Evolutionary conservation across 768 basidiomycete genomes (phyloP), one percentile per base, ranked within the genome.

Genomic region (Pisolithus microcarpus): DNA sequence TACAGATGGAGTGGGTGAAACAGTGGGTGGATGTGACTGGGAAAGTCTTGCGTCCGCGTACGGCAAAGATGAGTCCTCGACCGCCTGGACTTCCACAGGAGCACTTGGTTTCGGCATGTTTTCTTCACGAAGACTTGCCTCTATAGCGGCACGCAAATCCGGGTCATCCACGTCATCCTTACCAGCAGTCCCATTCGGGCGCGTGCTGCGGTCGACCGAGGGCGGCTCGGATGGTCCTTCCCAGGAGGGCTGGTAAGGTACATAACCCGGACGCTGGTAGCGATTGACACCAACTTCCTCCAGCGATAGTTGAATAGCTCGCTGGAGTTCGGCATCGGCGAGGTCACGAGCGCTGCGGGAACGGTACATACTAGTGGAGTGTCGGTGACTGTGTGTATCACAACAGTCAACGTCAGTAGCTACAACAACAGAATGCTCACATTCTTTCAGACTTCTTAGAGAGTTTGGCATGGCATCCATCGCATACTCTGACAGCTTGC

Each of bases 401-500:
- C 36, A n/a, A 13, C 21, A 15, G 28, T 43, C 40, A 49, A 11
- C 39, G 46, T 26, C 9, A 6, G 45, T 21, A 23, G 46, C 21
- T 28, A 19, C 21, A n/a, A 7, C 9, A 10, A 28, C 7, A 7
- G 34, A 42, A 13, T 9, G 68, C 75, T 47, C 64, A 85, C 80
- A 61, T 69, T 59, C 75, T 80, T 58, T 83, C 77, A n/a, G 68
- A 72, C 62, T 81, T 84, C 70, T 78, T 84, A 31, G 65, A 75
- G 46, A 91, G 68, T 67, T 93, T 95, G n/a, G 73, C 74, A 64
- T 84, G 77, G 61, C 96, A 99, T 2, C 81, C 75, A 55, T 99
- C 95, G 52, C 96, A 98, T 0, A 98, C 95, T 37, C 96, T 77
- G 6, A 99, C 96, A 36, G 87, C 85, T 61, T 96, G 86, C 1